These are phyloP conservation scores for Tuber indicum DNA, from an alignment of 495 filamentous ascomycete species.

Conservation along the genomic window DNA sequence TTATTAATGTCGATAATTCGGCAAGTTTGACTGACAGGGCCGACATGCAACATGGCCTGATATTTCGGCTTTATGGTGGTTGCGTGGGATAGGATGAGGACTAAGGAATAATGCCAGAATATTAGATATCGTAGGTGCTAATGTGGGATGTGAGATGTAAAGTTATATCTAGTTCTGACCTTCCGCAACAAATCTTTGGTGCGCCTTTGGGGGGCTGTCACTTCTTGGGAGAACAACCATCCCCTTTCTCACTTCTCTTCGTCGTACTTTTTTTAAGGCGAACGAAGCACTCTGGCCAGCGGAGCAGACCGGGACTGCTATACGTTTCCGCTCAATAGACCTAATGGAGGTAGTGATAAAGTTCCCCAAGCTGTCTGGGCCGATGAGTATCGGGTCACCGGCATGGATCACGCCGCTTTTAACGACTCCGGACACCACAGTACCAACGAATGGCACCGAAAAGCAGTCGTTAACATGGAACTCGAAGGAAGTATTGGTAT, in stretches of 20 bases:
- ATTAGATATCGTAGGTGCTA: not conserved
- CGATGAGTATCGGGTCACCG: slow-evolving; percentile 81
- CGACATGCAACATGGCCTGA: slow-evolving; percentile 97
- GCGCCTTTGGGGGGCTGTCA: slow-evolving; percentile 70
- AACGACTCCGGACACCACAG: slow-evolving; percentile 89
- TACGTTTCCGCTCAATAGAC: slow-evolving; percentile 91
- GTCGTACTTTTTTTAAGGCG: slow-evolving; percentile 72
- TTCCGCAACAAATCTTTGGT: slow-evolving; percentile 89
- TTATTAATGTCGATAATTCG: slow-evolving; percentile 96
- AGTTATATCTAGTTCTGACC: slow-evolving; percentile 48
- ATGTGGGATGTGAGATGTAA: not conserved
- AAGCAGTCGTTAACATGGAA: slow-evolving; percentile 97
- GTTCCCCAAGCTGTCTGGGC: slow-evolving; percentile 84
- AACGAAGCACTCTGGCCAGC: slow-evolving; percentile 92
- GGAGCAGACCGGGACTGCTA: slow-evolving; percentile 77
- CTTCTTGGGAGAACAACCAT: slow-evolving; percentile 92
- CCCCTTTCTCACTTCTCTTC: slow-evolving; percentile 94
- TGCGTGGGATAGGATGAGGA: slow-evolving; percentile 89
- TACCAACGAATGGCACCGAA: slow-evolving; percentile 96
- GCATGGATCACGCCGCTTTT: slow-evolving; percentile 82
- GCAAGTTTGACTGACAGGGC: slow-evolving; percentile 90
- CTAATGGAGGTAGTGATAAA: slow-evolving; percentile 86
- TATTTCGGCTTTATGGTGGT: slow-evolving; percentile 99
- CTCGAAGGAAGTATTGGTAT: slow-evolving; percentile 80
- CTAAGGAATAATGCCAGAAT: slow-evolving; percentile 45